Evolutionary conservation across 1,139 yeast species (phyloP).

Genomic region (Candida glucosophila): DNA sequence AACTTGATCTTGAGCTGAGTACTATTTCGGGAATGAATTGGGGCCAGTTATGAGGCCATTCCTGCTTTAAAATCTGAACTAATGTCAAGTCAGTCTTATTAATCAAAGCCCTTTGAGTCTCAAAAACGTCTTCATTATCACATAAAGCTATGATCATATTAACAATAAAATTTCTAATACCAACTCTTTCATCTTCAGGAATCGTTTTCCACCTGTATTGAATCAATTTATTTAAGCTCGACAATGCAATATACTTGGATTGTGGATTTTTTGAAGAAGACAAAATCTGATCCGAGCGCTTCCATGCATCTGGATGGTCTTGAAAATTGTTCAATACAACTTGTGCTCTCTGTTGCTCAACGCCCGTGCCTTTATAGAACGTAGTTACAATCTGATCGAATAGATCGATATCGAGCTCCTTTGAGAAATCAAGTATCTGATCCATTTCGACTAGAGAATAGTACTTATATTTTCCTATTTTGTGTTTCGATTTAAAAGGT

Average conservation of each 20-base stretch:
- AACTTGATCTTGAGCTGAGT: conserved; percentile 71
- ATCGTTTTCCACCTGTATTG: conserved; percentile 90
- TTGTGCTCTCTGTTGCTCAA: conserved; percentile 79
- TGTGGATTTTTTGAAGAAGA: conserved; percentile 75
- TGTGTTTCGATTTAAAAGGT: not conserved
- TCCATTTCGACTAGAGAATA: conserved; percentile 68
- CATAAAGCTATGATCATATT: conserved; percentile 90
- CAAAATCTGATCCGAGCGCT: conserved; percentile 80
- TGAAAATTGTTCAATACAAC: conserved; percentile 78
- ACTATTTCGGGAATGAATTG: conserved; percentile 92
- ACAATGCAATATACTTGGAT: conserved; percentile 84
- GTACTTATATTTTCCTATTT: not conserved
- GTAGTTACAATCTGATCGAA: conserved; percentile 82
- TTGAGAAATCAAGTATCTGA: conserved; percentile 74
- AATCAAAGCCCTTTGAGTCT: conserved; percentile 70
- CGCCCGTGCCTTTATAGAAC: conserved; percentile 79
- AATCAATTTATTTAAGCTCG: conserved; percentile 82
- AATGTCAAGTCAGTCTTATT: conserved; percentile 90
- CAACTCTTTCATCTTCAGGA: conserved; percentile 77
- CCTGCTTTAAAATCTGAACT: conserved; percentile 91
- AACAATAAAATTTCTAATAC: conserved; percentile 84
- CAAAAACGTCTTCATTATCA: conserved; percentile 73
- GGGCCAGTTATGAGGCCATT: conserved; percentile 99
- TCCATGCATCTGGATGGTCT: conserved; percentile 95
- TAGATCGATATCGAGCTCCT: conserved; percentile 69